Percentiles rank a stretch among this genome's conserved stretches.
Evolutionary conservation across 2,329 filamentous ascomycete species (phyloP).

Genomic region (Graphiopsis chlorocephala): DNA sequence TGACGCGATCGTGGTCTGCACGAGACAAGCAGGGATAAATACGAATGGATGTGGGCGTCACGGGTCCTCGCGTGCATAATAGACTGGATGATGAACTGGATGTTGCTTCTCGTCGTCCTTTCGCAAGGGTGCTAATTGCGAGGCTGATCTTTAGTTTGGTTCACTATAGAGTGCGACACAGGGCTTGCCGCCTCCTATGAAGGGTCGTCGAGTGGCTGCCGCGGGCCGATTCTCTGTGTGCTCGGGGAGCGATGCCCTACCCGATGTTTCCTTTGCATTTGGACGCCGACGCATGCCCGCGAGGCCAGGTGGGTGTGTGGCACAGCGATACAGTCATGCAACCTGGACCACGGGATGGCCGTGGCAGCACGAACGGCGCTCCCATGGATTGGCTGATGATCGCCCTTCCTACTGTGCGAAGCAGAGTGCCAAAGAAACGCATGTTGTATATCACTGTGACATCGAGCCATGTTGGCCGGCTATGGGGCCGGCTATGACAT

Average conservation of each 20-base stretch:
- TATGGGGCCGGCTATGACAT: not conserved
- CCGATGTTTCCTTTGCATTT: not conserved
- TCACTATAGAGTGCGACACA: not conserved
- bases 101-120: not conserved
- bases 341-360: slow-evolving; percentile 3
- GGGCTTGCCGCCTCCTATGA: not conserved
- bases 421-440: not conserved
- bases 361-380: not conserved
- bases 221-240: not conserved
- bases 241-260: slow-evolving; percentile 1
- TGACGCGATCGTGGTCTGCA: slow-evolving; percentile 14
- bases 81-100: not conserved
- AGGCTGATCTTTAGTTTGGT: not conserved
- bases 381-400: not conserved
- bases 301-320: not conserved
- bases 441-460: not conserved
- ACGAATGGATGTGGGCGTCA: not conserved
- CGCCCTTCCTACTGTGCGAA: not conserved
- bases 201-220: not conserved
- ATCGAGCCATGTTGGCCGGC: not conserved
- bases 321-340: slow-evolving; percentile 2
- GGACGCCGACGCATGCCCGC: not conserved
- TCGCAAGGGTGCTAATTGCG: not conserved
- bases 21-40: slow-evolving; percentile 14
- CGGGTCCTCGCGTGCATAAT: slow-evolving; percentile 5